Base-by-base conservation (phyloP, 2,329 filamentous ascomycete genomes). In the Xylariaceae sp. region DNA sequence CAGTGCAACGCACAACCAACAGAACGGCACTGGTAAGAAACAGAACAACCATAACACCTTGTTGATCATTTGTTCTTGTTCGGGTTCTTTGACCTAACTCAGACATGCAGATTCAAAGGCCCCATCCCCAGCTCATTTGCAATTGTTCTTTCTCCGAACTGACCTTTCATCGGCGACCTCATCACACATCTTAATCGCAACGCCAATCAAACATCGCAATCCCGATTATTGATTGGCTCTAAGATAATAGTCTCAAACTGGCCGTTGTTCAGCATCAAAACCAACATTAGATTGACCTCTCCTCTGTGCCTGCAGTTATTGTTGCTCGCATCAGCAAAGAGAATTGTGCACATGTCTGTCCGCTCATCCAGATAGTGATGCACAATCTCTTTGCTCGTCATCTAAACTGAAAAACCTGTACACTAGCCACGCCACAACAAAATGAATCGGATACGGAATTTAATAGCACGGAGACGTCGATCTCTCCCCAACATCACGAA, bases 371-470 rank as follows among this genome's bases (percentile, higher is more conserved):
- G 14, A 21, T 37, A 11, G 44, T 16, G 25, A 33, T 36, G 40
- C 39, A 19, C 27, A 33, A 25, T 20, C 35, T 5, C 19, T 21
- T 17, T 40, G 32, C 23, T 32, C 37, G 25, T 20, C 20, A 33
- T 43, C 39, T 22, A 14, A 12, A 36, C 22, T 21, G 23, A 37
- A 34, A 42, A 45, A n/a, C 19, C 23, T 23, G 22, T 16, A 19
- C 34, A n/a, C 16, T 41, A 40, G 41, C 40, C 23, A 16, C 20
- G 42, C 32, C 19, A n/a, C 21, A 22, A 41, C 37, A 55, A 33
- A 23, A 62, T 60, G 58, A 55, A 55, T 11, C 49, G 48, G 37
- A 50, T 63, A 49, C 60, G 57, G 16, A 48, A 39, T 23, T 54
- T 55, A 27, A 55, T 60, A 46, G 46, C 52, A 37, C 58, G 58